A percentile compares a stretch with the other conserved stretches of the same genome.
Conservation (phyloP, 352 stramenopile species). For the Phytophthora syringae region DNA sequence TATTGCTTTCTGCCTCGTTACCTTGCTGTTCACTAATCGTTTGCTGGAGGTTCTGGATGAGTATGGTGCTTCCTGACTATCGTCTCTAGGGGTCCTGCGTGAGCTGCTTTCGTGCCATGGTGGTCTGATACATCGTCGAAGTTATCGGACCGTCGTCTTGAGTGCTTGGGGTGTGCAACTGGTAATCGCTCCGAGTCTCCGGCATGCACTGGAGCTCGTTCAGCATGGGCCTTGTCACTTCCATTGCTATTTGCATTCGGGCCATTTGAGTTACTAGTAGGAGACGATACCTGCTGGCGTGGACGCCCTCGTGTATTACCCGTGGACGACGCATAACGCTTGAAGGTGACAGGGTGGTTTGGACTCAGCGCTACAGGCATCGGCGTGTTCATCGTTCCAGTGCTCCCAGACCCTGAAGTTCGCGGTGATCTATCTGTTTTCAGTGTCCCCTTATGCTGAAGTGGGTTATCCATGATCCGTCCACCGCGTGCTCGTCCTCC, state of each 20-base stretch:
- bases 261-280: slow-evolving; percentile 18
- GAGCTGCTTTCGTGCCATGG: slow-evolving; percentile 22
- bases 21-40: slow-evolving; percentile 29
- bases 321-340: slow-evolving; percentile 58
- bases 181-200: slow-evolving; percentile 54
- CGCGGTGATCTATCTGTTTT: slow-evolving; percentile 61
- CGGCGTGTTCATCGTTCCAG: slow-evolving; percentile 24
- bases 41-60: slow-evolving; percentile 23
- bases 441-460: slow-evolving; percentile 44
- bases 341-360: slow-evolving; percentile 51
- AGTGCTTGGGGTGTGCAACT: slow-evolving; percentile 52
- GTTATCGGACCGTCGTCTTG: slow-evolving; percentile 56
- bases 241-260: slow-evolving; percentile 31
- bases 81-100: slow-evolving; percentile 29
- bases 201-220: slow-evolving; percentile 52
- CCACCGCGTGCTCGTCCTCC: slow-evolving; percentile 39
- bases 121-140: slow-evolving; percentile 43
- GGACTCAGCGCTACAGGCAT: slow-evolving; percentile 38
- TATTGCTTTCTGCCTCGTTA: slow-evolving; percentile 17
- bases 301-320: slow-evolving; percentile 44
- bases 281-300: slow-evolving; percentile 32
- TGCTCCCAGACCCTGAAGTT: slow-evolving; percentile 26
- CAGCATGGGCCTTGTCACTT: slow-evolving; percentile 53
- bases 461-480: slow-evolving; percentile 60
- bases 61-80: slow-evolving; percentile 34